A percentile compares a stretch with the other conserved stretches of the same genome.
Evolutionary conservation across 345 rosid genomes (phyloP).

Genomic region (Arabis hirsuta): DNA sequence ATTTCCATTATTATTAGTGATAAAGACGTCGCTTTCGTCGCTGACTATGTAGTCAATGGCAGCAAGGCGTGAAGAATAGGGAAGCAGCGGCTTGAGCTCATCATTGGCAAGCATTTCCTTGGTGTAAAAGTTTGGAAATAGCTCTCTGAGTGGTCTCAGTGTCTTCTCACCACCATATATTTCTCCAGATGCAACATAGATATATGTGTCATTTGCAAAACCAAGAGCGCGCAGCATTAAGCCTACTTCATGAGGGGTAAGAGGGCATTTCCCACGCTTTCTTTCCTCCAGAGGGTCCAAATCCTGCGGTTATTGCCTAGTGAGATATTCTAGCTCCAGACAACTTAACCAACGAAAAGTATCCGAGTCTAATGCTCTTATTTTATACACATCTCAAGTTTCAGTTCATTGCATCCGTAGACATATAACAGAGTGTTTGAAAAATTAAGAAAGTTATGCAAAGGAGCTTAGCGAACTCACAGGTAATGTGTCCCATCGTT

Average conservation of each 20-base stretch:
- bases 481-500: conserved; percentile 96
- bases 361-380: conserved; percentile 1
- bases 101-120: conserved; percentile 88
- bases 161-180: conserved; percentile 97
- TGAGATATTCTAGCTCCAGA: conserved; percentile 23
- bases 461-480: conserved; percentile 57
- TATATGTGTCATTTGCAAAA: conserved; percentile 77
- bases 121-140: conserved; percentile 93
- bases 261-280: conserved; percentile 95
- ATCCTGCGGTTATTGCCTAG: conserved; percentile 55
- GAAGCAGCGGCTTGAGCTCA: conserved; percentile 75
- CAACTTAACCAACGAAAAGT: background rate
- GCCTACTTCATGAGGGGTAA: conserved; percentile 96
- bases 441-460: too few species aligned
- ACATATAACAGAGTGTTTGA: too few species aligned
- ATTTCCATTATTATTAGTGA: conserved; percentile 95
- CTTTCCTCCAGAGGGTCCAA: conserved; percentile 85
- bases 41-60: conserved; percentile 91
- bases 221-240: conserved; percentile 96
- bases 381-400: conserved; percentile 16
- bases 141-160: conserved; percentile 75
- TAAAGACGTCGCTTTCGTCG: conserved; percentile 94
- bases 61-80: conserved; percentile 90
- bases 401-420: background rate
- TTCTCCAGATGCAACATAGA: conserved; percentile 98